Conservation (phyloP, 148 eudicot species). For the Tetragonia tetragonoides region DNA sequence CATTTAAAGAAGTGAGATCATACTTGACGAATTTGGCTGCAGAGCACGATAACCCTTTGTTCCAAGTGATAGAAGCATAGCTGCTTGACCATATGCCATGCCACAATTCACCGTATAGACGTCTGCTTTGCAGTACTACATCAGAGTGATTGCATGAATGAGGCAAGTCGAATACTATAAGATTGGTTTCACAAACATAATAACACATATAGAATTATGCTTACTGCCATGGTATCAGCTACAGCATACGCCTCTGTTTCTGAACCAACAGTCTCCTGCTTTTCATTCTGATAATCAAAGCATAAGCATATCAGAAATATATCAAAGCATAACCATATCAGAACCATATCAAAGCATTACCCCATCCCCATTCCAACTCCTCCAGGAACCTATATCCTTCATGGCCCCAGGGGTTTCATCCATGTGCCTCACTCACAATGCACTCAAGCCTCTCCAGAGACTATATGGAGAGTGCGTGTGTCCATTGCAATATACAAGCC, state of each 20-base stretch:
- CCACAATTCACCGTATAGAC: conserved; percentile 77
- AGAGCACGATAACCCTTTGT: conserved; percentile 75
- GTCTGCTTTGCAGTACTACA: conserved; percentile 61
- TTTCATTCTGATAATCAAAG: conserved; percentile 53
- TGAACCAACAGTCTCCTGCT: conserved; percentile 73
- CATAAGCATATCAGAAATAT: not conserved
- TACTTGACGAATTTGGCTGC: conserved; percentile 73
- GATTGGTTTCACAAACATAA: not conserved
- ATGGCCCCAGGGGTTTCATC: not conserved
- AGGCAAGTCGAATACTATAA: conserved; percentile 9
- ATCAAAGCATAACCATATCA: conserved; percentile 9
- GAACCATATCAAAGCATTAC: conserved; percentile 12
- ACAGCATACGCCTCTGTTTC: conserved; percentile 84
- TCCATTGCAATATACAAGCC: too few relatives aligned
- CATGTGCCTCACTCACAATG: not conserved
- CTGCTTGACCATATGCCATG: conserved; percentile 93
- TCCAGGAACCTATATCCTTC: not conserved
- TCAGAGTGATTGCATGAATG: not conserved
- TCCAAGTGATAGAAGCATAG: conserved; percentile 90
- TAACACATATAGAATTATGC: conserved; percentile 18
- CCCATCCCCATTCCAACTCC: not conserved
- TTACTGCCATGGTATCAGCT: conserved; percentile 84
- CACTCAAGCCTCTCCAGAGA: not conserved
- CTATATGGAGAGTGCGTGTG: too few relatives aligned
- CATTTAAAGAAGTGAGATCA: conserved; percentile 22